phyloP scores from a whole-genome alignment of 768 basidiomycete species.

The Psilocybe subaeruginosa region DNA sequence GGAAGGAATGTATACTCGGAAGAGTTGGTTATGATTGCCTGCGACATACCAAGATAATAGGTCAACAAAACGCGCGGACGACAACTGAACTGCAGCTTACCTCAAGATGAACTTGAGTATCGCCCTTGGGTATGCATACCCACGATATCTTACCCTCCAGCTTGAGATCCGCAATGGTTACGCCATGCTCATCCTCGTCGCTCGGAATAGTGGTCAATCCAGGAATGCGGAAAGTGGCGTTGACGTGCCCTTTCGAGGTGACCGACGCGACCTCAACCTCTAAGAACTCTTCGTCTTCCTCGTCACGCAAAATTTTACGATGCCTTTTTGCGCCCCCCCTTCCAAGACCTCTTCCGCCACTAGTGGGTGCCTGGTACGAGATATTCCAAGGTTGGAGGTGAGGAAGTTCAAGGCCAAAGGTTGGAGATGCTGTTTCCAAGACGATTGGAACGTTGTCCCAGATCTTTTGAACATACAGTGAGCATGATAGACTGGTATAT shows the following conservation, averaged over 20 bases:
- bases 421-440: conserved; percentile 35
- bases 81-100: conserved; percentile 10
- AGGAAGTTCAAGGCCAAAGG: conserved; percentile 11
- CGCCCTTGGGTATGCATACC: conserved; percentile 37
- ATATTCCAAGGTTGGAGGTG: conserved; percentile 14
- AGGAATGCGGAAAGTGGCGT: conserved; percentile 35
- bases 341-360: background rate
- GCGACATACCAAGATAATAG: background rate
- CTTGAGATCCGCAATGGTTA: conserved; percentile 33
- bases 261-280: conserved; percentile 9
- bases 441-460: conserved; percentile 32
- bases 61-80: no score
- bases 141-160: conserved; percentile 36
- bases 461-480: conserved; percentile 11
- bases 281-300: background rate
- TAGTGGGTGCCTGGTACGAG: background rate
- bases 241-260: conserved; percentile 31
- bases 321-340: conserved; percentile 1
- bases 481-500: background rate
- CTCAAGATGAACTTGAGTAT: conserved; percentile 32
- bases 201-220: conserved; percentile 33
- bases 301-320: conserved; percentile 7
- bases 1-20: conserved; percentile 39
- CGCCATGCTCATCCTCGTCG: conserved; percentile 31
- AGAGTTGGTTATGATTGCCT: conserved; percentile 40